Evolutionary conservation across 2,329 filamentous ascomycete genomes (phyloP), one percentile per base, ranked within the genome.

Genomic region (Chrysoporthe puriensis): DNA sequence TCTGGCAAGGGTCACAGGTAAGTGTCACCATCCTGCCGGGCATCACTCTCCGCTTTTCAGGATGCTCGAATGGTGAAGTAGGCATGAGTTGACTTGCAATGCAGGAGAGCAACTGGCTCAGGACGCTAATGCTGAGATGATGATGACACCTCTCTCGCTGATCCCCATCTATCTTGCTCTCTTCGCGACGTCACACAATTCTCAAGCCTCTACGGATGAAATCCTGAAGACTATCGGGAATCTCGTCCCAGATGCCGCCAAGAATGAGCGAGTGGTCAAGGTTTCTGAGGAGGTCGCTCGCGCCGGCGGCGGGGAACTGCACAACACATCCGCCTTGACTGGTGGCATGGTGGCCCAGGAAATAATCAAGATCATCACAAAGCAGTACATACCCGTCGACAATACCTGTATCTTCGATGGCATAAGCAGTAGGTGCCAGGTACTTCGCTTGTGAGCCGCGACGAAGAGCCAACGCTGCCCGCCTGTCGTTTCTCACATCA

Each of bases 271-370:
- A 26, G 79, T 90, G 36, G 69, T 76, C 34, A 80, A 88, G 72
- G 83, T 86, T 16, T 85, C 88, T 0, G 81, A 88, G 68, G 91
- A 94, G 77, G 84, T 93, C 56, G 87, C 90, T 44, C 88, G 96
- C 69, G 91, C 93, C 46, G 89, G 88, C 60, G 92, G 93, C 40
- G 92, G 89, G 64, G 96, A 99, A 78, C 82, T 99, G 69, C 96
- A 99, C 81, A 98, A 97, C 76, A 92, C 96, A 66, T 91, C 94
- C 43, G 90, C 94, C 36, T 81, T 97, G 66, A 91, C 90, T 1
- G 96, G 96, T 42, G 96, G 96, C 3, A 91, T 99, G 82, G 91
- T 96, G 60, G 93, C 95, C n/a, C 96, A 99, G 79, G 96, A 99
- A 81, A 88, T 95, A 70, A 96, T 99, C 81, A 99, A 99, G 78